phyloP scores from a whole-genome alignment of 352 stramenopile genomes.

The Pythium biforme region DNA sequence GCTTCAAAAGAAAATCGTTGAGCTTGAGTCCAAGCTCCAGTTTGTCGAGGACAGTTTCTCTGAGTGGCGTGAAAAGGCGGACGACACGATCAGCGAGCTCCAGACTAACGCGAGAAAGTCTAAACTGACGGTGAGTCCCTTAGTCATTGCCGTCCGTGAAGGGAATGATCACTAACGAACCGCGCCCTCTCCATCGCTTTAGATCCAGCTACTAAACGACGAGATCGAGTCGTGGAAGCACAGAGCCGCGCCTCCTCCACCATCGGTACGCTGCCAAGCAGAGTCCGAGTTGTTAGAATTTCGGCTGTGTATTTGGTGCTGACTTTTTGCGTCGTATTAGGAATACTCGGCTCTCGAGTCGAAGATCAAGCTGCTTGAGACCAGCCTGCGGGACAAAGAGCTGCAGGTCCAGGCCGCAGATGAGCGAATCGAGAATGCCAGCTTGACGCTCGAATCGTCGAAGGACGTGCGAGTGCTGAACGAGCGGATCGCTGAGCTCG shows the following conservation, averaged over 20 bases:
- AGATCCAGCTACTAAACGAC: slow-evolving; percentile 66
- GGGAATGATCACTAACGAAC: too few species aligned
- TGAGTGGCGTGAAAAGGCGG: slow-evolving; percentile 71
- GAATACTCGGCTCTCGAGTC: slow-evolving; percentile 61
- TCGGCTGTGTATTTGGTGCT: neutral
- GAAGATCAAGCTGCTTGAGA: slow-evolving; percentile 63
- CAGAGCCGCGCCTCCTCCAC: slow-evolving; percentile 19
- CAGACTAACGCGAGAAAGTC: slow-evolving; percentile 42
- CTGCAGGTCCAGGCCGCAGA: slow-evolving; percentile 44
- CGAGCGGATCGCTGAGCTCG: slow-evolving; percentile 57
- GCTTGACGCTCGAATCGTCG: slow-evolving; percentile 47
- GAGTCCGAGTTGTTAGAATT: too few species aligned
- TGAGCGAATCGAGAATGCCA: slow-evolving; percentile 43
- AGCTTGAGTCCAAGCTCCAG: slow-evolving; percentile 65
- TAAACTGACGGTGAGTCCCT: slow-evolving; percentile 53
- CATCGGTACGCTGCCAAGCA: slow-evolving; percentile 4
- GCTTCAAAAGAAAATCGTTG: slow-evolving; percentile 67
- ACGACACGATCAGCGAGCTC: slow-evolving; percentile 54
- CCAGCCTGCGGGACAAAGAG: slow-evolving; percentile 62
- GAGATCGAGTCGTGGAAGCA: slow-evolving; percentile 42
- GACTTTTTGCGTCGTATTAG: slow-evolving; percentile 13
- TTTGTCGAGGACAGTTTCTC: slow-evolving; percentile 62
- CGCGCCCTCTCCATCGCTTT: neutral
- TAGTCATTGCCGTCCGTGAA: too few species aligned
- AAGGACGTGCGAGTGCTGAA: slow-evolving; percentile 54